Conservation (phyloP, 805 yeast genomes). For the Starmerella khaoyaiensis region DNA sequence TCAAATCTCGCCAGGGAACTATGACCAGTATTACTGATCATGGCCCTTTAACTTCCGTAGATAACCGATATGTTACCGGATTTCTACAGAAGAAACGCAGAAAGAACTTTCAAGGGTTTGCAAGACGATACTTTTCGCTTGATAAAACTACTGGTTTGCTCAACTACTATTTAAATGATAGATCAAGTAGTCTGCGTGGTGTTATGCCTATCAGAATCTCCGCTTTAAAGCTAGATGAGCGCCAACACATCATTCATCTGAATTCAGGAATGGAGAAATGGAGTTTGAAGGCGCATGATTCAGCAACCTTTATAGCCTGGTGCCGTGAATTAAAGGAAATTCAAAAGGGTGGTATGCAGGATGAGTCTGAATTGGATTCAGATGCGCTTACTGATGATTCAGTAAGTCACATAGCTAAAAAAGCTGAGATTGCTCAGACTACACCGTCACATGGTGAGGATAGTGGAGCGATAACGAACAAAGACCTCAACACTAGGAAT, state of each 20-base stretch:
- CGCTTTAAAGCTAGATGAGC: conserved; percentile 65
- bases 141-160: conserved; percentile 73
- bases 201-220: conserved; percentile 78
- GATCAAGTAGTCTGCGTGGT: conserved; percentile 67
- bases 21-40: conserved; percentile 3
- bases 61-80: conserved; percentile 51
- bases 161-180: conserved; percentile 62
- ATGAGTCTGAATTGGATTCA: conserved; percentile 14
- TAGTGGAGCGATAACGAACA: too few relatives aligned
- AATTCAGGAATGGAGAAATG: conserved; percentile 90
- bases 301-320: conserved; percentile 68
- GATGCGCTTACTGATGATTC: conserved; percentile 10
- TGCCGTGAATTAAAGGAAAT: conserved; percentile 55
- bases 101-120: conserved; percentile 74
- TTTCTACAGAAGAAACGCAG: conserved; percentile 66
- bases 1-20: conserved; percentile 8
- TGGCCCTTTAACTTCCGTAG: conserved; percentile 14
- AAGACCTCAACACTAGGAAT: too few relatives aligned
- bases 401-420: too few relatives aligned
- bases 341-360: conserved; percentile 3
- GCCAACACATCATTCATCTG: conserved; percentile 54
- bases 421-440: too few relatives aligned
- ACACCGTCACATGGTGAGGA: too few relatives aligned
- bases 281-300: conserved; percentile 60
- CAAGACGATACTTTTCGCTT: conserved; percentile 69